These are phyloP conservation scores for Pythium dissimile DNA, from an alignment of 352 stramenopile genomes.

Conservation along the genomic window DNA sequence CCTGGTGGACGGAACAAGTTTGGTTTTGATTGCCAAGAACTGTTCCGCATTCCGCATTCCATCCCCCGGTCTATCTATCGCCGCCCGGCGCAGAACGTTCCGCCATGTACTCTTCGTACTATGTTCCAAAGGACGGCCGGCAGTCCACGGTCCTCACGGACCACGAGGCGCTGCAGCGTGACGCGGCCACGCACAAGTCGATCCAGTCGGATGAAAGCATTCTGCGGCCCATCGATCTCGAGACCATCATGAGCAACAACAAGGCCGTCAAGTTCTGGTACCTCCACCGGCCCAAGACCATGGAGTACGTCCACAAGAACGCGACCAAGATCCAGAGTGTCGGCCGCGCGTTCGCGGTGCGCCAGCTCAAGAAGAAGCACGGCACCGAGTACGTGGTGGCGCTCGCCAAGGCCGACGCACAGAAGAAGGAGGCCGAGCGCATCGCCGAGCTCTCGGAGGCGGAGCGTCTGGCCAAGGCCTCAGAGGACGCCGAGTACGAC, in stretches of 20 bases:
- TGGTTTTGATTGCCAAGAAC: not conserved
- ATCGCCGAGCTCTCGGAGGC: constrained; percentile 62
- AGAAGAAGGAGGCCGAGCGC: constrained; percentile 54
- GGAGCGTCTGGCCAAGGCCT: constrained; percentile 46
- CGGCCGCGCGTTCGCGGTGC: constrained; percentile 73
- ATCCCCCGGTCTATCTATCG: not conserved
- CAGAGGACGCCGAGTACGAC: constrained; percentile 66
- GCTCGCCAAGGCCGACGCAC: constrained; percentile 60
- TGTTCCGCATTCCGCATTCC: constrained; percentile 10
- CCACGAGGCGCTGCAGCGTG: constrained; percentile 79
- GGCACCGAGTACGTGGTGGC: constrained; percentile 80
- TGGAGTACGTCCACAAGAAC: constrained; percentile 89
- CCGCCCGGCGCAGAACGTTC: too few species aligned
- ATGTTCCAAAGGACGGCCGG: constrained; percentile 65
- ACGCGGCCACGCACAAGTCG: constrained; percentile 68
- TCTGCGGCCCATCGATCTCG: constrained; percentile 74
- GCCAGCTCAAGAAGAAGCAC: constrained; percentile 66
- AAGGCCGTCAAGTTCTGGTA: constrained; percentile 89
- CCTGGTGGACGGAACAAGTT: not conserved
- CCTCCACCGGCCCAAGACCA: constrained; percentile 84
- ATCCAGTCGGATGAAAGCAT: constrained; percentile 81
- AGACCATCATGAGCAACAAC: constrained; percentile 87
- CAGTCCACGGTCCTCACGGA: constrained; percentile 75
- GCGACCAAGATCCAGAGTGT: constrained; percentile 84
- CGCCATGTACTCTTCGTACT: constrained; percentile 87